Evolutionary conservation across 2,329 filamentous ascomycete species (phyloP), one percentile per base, ranked within the genome.

Genomic region (Aspergillus sp.): DNA sequence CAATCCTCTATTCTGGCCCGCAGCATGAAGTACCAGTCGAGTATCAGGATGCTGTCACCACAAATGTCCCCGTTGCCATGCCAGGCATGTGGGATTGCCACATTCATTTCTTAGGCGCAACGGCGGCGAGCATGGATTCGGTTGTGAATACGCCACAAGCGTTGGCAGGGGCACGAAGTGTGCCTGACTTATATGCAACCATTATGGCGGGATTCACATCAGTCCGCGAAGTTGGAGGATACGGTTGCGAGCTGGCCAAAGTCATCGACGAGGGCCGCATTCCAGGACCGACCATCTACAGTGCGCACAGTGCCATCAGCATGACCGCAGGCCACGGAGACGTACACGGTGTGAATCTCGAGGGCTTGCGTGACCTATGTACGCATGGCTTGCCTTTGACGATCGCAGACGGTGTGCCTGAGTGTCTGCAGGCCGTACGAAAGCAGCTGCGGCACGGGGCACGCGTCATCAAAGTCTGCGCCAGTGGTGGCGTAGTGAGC

Each of bases 21-120:
- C 63, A 72, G 41, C 39, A 62, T 12, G 62, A 67, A 13, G 59
- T 77, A 5, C 78, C 78, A 1, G 49, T 54, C 10, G 68, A 74
- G 54, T 80, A 78, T 59, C 61, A 59, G 13, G 30, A 62, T 5
- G 55, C 76, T 25, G 61, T 59, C 1, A 68, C 68, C 25, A 72
- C 69, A 0, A 69, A 72, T 17, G 78, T 83, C 13, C 75, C 77
- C 0, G 76, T 80, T 9, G 66, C 82, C 8, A 79, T 85, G 72
- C 82, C 82, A 0, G 82, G 83, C 2, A 75, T 85, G 21, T 85
- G 82, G 82, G 83, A 85, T 59, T 80, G 76, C 62, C 82, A 84
- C 67, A 75, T 78, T 0, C 83, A 85, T 66, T 82, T 80, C 62
- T 63, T 76, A 4, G 82, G 79, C n/a, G 59, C 70, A 2, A 64